phyloP scores from a whole-genome alignment of 371 early-diverging fungal species.

The Mortierella sp. region DNA sequence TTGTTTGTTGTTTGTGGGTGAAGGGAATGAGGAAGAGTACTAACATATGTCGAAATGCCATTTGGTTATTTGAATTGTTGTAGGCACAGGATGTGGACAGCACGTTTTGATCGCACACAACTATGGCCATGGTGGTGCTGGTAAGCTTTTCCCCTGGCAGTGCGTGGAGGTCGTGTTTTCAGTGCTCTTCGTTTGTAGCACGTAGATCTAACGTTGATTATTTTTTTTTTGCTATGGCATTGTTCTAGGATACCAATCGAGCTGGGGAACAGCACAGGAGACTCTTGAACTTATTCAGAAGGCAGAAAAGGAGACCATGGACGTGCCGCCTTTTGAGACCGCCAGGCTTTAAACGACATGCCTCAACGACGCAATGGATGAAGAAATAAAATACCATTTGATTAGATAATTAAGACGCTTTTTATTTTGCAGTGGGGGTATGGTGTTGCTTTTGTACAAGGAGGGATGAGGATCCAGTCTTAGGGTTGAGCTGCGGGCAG shows the following conservation, averaged over 20 bases:
- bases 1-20: not conserved
- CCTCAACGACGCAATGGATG: no score
- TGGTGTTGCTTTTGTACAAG: not conserved
- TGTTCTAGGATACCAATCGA: slow-evolving; percentile 72
- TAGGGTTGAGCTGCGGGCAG: not conserved
- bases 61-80: not conserved
- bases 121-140: slow-evolving; percentile 88
- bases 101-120: slow-evolving; percentile 74
- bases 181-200: no score
- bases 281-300: slow-evolving; percentile 63
- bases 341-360: slow-evolving; percentile 19
- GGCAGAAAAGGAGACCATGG: slow-evolving; percentile 30
- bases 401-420: no score
- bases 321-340: not conserved
- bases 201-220: not conserved
- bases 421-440: not conserved
- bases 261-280: slow-evolving; percentile 79
- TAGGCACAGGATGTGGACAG: slow-evolving; percentile 57
- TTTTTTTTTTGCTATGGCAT: no score
- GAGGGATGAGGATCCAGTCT: not conserved
- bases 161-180: not conserved
- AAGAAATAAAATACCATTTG: no score
- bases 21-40: slow-evolving; percentile 4
- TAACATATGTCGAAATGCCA: not conserved
- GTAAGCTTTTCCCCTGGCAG: slow-evolving; percentile 42